Conservation (phyloP, 805 yeast genomes). For the Starmera amethionina region DNA sequence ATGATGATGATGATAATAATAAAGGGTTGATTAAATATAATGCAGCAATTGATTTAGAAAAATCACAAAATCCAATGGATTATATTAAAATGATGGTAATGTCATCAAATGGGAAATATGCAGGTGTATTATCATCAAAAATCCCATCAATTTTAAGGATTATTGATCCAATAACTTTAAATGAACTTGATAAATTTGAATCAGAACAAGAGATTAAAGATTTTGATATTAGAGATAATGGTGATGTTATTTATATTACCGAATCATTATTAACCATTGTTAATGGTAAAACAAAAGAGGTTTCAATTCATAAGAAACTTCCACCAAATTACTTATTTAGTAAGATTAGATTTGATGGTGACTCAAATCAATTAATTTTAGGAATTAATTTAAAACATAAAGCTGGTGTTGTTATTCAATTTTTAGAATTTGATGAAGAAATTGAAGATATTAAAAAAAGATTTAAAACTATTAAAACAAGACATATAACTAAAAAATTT, state of each 20-base stretch:
- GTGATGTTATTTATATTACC: slow-evolving; percentile 58
- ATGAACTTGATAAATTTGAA: slow-evolving; percentile 39
- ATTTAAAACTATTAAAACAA: slow-evolving; percentile 26
- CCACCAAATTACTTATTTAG: slow-evolving; percentile 21
- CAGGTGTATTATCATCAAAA: slow-evolving; percentile 60
- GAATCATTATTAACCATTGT: slow-evolving; percentile 28
- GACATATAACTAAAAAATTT: slow-evolving; percentile 34
- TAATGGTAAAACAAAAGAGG: slow-evolving; percentile 6
- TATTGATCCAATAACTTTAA: slow-evolving; percentile 46
- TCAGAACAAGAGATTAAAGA: slow-evolving; percentile 52
- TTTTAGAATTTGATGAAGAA: slow-evolving; percentile 16
- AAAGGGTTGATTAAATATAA: slow-evolving; percentile 52
- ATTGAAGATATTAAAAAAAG: slow-evolving; percentile 4
- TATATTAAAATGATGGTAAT: slow-evolving; percentile 51
- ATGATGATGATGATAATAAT: slow-evolving; percentile 26
- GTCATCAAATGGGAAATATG: slow-evolving; percentile 48
- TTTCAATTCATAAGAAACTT: slow-evolving; percentile 8
- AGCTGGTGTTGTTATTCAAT: slow-evolving; percentile 27
- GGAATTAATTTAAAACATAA: slow-evolving; percentile 33
- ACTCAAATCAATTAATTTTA: slow-evolving; percentile 23
- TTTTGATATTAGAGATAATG: slow-evolving; percentile 57
- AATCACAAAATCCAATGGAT: slow-evolving; percentile 39
- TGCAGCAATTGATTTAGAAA: slow-evolving; percentile 46
- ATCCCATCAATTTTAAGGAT: slow-evolving; percentile 54
- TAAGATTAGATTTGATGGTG: slow-evolving; percentile 32